Conservation (phyloP, 75 land plant species). For the Selaginella moellendorffii region DNA sequence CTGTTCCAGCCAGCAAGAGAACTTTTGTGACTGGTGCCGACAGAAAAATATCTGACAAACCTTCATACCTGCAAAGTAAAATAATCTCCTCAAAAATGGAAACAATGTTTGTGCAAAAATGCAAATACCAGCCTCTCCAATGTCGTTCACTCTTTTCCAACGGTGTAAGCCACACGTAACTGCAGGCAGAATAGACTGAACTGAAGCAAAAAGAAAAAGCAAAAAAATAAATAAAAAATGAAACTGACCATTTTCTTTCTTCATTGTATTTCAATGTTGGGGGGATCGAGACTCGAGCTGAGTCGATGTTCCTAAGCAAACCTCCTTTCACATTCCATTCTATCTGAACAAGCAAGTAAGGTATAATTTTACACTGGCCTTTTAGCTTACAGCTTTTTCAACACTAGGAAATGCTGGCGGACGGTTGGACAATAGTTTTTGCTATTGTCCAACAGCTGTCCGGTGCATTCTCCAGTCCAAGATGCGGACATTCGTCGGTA, state of each 20-base stretch:
- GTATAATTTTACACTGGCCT: too few relatives aligned
- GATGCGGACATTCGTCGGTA: too few relatives aligned
- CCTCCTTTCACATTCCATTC: conserved; percentile 96
- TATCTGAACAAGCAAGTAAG: too few relatives aligned
- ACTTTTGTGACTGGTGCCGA: conserved; percentile 75
- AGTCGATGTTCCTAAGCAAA: conserved; percentile 66
- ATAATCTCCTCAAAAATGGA: too few relatives aligned
- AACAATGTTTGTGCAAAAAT: not conserved
- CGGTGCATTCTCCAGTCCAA: too few relatives aligned
- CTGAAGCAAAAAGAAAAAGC: not conserved
- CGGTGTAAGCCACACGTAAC: conserved; percentile 65
- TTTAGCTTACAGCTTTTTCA: conserved; percentile 83
- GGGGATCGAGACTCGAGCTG: conserved; percentile 89
- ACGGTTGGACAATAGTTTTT: conserved; percentile 65
- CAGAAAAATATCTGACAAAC: conserved; percentile 75
- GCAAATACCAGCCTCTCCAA: conserved; percentile 87
- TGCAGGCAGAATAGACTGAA: conserved; percentile 24
- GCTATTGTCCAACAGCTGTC: conserved; percentile 86
- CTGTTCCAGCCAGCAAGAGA: conserved; percentile 82
- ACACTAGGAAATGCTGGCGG: conserved; percentile 54
- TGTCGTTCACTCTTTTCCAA: conserved; percentile 66
- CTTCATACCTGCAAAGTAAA: conserved; percentile 65
- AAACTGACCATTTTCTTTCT: conserved; percentile 59
- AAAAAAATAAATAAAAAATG: too few relatives aligned
- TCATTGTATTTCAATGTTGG: conserved; percentile 56